Base-by-base conservation (phyloP, 2,329 filamentous ascomycete species). In the Apiospora pterosperma region DNA sequence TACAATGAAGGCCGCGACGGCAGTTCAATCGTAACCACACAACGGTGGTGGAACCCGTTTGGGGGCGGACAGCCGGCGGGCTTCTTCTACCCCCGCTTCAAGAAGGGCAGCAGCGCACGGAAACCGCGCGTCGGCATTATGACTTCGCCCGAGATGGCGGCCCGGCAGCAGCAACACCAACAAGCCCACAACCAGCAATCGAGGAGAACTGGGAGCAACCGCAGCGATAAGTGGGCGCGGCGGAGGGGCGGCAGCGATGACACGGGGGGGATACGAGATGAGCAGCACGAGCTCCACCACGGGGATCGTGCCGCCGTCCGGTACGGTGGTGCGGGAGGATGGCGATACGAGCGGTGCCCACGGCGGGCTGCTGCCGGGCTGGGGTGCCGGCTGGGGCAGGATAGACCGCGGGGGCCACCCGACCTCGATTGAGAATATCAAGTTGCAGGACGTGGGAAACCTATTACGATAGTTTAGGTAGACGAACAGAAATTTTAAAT, bases 1-100 rank as follows among this genome's bases (percentile, higher is more conserved):
- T 84, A 85, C 69, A 83, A 85, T 63, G 76, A 80, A 5, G 82
- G 82, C 36, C 80, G 81, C 59, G 84, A 84, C 70, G 82, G 82
- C 25, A 85, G 82, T 67, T 80, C 83, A 67, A 72, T 77, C 12
- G 76, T 74, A 23, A 71, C 72, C 2, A 72, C 75, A 4, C 74
- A 71, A 42, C 63, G 69, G 5, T 74, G 75, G 62, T 82, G 79
- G 81, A 82, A 83, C 42, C 81, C 80, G 0, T 84, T 86, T 66
- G 63, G 68, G 4, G 83, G 82, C n/a, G 84, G 84, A 0, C 79
- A 78, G 59, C 82, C 84, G 0, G 84, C 84, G 2, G 84, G 84
- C 0, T 85, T 85, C 67, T 73, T 76, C 38, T 84, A 84, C 61
- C 78, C 81, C 1, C 78, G 79, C 12, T 62, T 69, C 7, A 41